A percentile compares a stretch with the other conserved stretches of the same genome.
Evolutionary conservation across 2,329 filamentous ascomycete species (phyloP).

Genomic region (Epichloe baconii): DNA sequence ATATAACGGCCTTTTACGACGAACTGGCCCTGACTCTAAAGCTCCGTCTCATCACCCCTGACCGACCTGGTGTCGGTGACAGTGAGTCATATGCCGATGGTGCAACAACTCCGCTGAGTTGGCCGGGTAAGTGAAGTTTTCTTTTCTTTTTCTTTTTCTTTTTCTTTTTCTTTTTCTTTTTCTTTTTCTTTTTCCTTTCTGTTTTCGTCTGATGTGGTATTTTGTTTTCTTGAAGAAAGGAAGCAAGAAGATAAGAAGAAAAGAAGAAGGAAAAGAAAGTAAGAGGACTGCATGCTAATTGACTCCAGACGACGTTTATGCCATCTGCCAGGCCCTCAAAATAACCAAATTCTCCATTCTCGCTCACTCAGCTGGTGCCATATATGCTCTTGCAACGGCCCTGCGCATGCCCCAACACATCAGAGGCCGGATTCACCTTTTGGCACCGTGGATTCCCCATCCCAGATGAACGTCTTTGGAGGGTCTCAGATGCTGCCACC

Average conservation of each 20-base stretch:
- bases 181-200: no score
- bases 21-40: conserved; percentile 83
- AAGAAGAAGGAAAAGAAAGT: no score
- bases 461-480: conserved; percentile 72
- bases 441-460: conserved; percentile 98
- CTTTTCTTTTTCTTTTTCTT: no score
- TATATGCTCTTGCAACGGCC: conserved; percentile 90
- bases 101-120: conserved; percentile 75
- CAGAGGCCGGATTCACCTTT: conserved; percentile 80
- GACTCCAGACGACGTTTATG: conserved; percentile 61
- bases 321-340: conserved; percentile 82
- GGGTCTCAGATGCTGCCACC: conserved; percentile 63
- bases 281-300: conserved; percentile 14
- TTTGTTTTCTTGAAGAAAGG: neutral
- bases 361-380: conserved; percentile 93
- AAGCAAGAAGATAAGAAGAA: neutral
- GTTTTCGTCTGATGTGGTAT: neutral
- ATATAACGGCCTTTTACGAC: conserved; percentile 94
- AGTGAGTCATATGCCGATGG: conserved; percentile 76
- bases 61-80: conserved; percentile 85
- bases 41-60: conserved; percentile 81
- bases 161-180: no score
- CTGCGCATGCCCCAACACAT: conserved; percentile 94
- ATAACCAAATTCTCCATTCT: conserved; percentile 95
- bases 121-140: conserved; percentile 58